Evolutionary conservation across 805 yeast genomes (phyloP), one percentile per base, ranked within the genome.

Genomic region (Schwanniomyces sp.): DNA sequence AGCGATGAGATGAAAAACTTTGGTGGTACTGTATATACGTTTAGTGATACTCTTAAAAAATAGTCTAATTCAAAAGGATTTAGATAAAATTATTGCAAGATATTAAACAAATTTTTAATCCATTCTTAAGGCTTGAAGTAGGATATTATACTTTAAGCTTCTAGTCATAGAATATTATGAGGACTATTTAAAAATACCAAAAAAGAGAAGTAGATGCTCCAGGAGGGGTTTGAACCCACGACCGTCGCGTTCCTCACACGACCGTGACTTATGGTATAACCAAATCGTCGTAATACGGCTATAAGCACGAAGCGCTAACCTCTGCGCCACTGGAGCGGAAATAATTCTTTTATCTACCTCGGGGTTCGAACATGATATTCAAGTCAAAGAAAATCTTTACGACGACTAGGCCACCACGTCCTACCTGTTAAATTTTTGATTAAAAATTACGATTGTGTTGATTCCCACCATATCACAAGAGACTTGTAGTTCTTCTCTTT

Each of bases 231-330:
- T 69, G 78, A 73, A 73, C 78, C 76, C 76, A 72, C 75, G 78
- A 73, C 78, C 76, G 73, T 73, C 76, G 78, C 78, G 78, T 73
- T 71, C 75, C 78, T 72, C 76, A 72, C 76, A 72, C 78, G 78
- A 71, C 74, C 74, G 76, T 70, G 75, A 69, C 76, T 66, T 67
- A 58, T 66, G 74, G 73, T 55, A 70, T 70, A 69, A 70, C 74
- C 74, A 67, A 51, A 57, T 62, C 58, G 71, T 66, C 72, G 73
- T 57, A 62, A 68, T 53, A 62, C 76, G 68, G 72, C 74, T 72
- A 72, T 73, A 73, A 73, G 78, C 77, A 73, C 78, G 76, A 73
- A 72, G 78, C 77, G 76, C 78, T 73, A 72, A 72, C 78, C 78
- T 63, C 78, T 72, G 78, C 76, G 76, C 76, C 76, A 72, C 75